Evolutionary conservation across 2,329 filamentous ascomycete genomes (phyloP).

Genomic region (Calonectria pseudoturangicola): DNA sequence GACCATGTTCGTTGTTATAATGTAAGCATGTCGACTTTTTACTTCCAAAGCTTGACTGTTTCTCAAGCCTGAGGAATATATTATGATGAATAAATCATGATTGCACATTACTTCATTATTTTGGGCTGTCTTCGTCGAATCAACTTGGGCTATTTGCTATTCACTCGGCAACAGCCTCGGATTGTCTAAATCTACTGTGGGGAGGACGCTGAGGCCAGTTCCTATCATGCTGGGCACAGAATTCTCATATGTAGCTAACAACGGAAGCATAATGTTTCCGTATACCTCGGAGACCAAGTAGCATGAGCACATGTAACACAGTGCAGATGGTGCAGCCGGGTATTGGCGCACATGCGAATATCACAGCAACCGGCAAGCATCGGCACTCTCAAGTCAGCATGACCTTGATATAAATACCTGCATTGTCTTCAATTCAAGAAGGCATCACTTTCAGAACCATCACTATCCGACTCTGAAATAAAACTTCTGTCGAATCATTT

Average conservation of each 20-base stretch:
- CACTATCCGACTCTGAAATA: background rate
- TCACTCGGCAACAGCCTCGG: background rate
- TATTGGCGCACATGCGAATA: background rate
- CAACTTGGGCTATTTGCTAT: background rate
- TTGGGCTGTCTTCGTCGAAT: too few species aligned
- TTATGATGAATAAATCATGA: too few species aligned
- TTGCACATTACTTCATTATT: too few species aligned
- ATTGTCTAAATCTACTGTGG: slow-evolving; percentile 12
- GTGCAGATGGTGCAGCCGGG: background rate
- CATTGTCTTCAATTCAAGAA: too few species aligned
- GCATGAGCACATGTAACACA: background rate
- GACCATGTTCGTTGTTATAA: too few species aligned
- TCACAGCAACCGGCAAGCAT: background rate
- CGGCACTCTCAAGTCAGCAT: background rate
- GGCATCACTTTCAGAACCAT: background rate
- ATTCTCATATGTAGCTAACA: too few species aligned
- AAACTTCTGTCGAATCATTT: background rate
- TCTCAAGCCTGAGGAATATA: too few species aligned
- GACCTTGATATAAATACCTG: background rate
- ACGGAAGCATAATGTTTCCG: background rate
- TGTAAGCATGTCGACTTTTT: too few species aligned
- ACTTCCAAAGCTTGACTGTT: too few species aligned
- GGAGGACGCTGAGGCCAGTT: background rate
- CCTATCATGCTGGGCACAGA: background rate
- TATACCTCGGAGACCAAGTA: background rate